Conservation (phyloP, 495 filamentous ascomycete genomes). For the Talaromyces wortmannii region DNA sequence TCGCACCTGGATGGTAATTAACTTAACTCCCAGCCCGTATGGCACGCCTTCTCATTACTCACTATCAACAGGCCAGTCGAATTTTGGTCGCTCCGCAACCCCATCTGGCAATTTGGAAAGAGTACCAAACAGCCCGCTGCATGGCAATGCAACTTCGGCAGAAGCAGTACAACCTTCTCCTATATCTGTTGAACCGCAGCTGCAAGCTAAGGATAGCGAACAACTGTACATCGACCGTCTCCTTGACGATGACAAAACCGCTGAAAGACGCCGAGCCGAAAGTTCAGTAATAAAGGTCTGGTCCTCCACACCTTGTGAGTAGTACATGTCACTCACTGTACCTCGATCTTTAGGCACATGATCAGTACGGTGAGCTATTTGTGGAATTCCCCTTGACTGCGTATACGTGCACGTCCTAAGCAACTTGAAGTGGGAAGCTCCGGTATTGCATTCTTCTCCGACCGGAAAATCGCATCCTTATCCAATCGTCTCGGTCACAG, state of each 20-base stretch:
- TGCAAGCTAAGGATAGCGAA: not conserved
- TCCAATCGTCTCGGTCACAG: constrained; percentile 19
- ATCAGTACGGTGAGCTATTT: not conserved
- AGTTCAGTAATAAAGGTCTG: constrained; percentile 9
- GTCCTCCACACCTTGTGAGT: not conserved
- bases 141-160: not conserved
- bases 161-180: not conserved
- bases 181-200: not conserved
- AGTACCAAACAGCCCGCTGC: not conserved
- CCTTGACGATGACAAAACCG: not conserved
- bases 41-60: not conserved
- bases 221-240: not conserved
- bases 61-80: not conserved
- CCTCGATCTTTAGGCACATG: not conserved
- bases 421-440: constrained; percentile 14
- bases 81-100: not conserved
- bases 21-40: not conserved
- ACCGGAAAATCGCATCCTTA: constrained; percentile 18
- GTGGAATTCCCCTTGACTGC: not conserved
- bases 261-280: not conserved
- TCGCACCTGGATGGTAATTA: not conserved
- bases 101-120: not conserved
- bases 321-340: not conserved
- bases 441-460: constrained; percentile 27
- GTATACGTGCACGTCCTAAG: not conserved